Conservation (phyloP, 176 grass and related monocot species). For the Cocos nucifera region DNA sequence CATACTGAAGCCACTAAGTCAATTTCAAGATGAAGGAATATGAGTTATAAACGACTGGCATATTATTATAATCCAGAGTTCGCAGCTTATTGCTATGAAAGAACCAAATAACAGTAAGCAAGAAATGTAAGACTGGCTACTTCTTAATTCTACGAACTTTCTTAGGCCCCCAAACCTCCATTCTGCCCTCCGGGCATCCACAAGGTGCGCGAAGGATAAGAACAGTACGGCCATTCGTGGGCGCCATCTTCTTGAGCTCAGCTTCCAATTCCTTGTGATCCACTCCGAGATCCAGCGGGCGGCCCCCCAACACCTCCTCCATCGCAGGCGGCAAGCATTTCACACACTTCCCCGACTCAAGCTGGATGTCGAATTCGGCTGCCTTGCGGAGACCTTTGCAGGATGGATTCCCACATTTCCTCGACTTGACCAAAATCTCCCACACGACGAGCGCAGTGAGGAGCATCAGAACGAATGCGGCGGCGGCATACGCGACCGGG, state of each 20-base stretch:
- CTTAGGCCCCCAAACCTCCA: constrained; percentile 92
- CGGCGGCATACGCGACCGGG: constrained; percentile 37
- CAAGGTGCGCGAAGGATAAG: constrained; percentile 78
- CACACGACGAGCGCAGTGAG: constrained; percentile 32
- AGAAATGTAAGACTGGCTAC: constrained; percentile 13
- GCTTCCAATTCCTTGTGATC: constrained; percentile 70
- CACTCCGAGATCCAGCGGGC: constrained; percentile 47
- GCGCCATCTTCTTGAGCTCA: constrained; percentile 95
- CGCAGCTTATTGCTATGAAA: constrained; percentile 15
- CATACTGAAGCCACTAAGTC: no score
- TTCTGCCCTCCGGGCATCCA: constrained; percentile 67
- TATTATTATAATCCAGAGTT: no score
- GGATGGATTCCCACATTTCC: constrained; percentile 83
- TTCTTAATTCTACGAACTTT: constrained; percentile 95
- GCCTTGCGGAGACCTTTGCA: constrained; percentile 85
- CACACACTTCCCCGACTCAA: constrained; percentile 91
- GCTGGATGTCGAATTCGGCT: constrained; percentile 87
- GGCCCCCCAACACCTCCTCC: constrained; percentile 40
- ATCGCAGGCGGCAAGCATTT: constrained; percentile 47
- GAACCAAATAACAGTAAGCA: constrained; percentile 7
- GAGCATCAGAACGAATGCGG: constrained; percentile 33
- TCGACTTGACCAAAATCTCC: constrained; percentile 61
- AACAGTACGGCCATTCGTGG: constrained; percentile 86
- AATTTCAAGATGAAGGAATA: not conserved
- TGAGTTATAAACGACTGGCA: not conserved